Percentiles rank a stretch among this genome's conserved stretches.
Evolutionary conservation across 306 rosid genomes (phyloP).

Genomic region (Dryas alaskensis): DNA sequence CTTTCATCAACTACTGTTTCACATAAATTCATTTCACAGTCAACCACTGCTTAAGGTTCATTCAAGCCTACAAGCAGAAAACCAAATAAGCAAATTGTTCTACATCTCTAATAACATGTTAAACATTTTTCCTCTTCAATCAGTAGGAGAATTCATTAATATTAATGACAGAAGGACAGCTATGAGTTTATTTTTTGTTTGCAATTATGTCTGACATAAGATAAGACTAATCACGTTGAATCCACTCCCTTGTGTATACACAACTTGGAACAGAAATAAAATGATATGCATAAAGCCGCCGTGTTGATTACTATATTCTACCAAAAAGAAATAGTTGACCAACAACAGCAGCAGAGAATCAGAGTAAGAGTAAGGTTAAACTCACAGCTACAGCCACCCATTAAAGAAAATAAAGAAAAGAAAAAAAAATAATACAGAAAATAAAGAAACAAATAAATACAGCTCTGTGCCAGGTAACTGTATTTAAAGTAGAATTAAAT

Average conservation of each 20-base stretch:
- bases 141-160: background rate
- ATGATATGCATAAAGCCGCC: too few species aligned
- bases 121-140: conserved; percentile 7
- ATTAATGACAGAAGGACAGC: background rate
- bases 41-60: conserved; percentile 26
- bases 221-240: background rate
- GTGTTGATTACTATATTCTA: too few species aligned
- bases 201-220: background rate
- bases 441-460: background rate
- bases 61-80: conserved; percentile 22
- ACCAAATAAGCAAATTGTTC: conserved; percentile 16
- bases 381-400: too few species aligned
- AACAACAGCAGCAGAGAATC: too few species aligned
- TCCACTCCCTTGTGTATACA: background rate
- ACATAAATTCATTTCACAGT: conserved; percentile 34
- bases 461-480: too few species aligned
- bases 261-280: background rate
- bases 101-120: background rate
- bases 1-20: conserved; percentile 54
- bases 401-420: too few species aligned
- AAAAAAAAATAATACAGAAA: too few species aligned
- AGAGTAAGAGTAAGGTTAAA: too few species aligned
- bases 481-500: too few species aligned
- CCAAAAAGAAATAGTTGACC: too few species aligned
- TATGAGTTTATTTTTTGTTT: background rate